A percentile compares a stretch with the other conserved stretches of the same genome.
Conservation (phyloP, 164 flowering plant genomes). For the Vitis rotundifolia region DNA sequence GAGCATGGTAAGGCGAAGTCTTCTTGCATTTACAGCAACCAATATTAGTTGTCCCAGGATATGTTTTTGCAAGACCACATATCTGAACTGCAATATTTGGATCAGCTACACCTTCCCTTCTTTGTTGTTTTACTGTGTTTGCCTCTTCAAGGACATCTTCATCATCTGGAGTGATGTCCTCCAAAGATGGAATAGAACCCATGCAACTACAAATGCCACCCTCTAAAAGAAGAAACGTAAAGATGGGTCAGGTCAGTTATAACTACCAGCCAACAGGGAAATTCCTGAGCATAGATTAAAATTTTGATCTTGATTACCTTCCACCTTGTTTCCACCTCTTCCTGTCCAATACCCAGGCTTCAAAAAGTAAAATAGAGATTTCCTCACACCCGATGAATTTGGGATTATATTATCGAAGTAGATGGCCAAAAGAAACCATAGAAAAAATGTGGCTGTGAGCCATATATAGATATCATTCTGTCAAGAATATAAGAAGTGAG, state of each 20-base stretch:
- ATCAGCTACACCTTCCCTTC: slow-evolving; percentile 46
- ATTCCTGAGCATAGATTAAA: slow-evolving; percentile 3
- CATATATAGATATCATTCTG: slow-evolving; percentile 83
- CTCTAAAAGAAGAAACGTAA: slow-evolving; percentile 40
- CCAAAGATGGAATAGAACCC: slow-evolving; percentile 55
- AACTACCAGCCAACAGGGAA: background rate
- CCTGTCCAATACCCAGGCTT: slow-evolving; percentile 92
- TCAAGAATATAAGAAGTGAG: slow-evolving; percentile 17
- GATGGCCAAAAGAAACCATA: slow-evolving; percentile 85
- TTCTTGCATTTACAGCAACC: slow-evolving; percentile 76
- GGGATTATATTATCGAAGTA: slow-evolving; percentile 92
- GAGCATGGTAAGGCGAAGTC: slow-evolving; percentile 82
- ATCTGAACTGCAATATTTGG: slow-evolving; percentile 84
- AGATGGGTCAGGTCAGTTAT: background rate
- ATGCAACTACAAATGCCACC: slow-evolving; percentile 78
- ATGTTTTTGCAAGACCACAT: slow-evolving; percentile 82
- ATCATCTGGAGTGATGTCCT: slow-evolving; percentile 62
- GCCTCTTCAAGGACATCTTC: slow-evolving; percentile 94
- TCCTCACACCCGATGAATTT: slow-evolving; percentile 79
- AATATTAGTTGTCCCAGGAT: slow-evolving; percentile 65
- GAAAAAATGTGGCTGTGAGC: slow-evolving; percentile 63
- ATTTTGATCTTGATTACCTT: slow-evolving; percentile 51
- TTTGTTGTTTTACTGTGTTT: slow-evolving; percentile 64
- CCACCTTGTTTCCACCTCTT: slow-evolving; percentile 68
- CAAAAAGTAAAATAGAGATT: slow-evolving; percentile 74